Evolutionary conservation across 2,329 filamentous ascomycete genomes (phyloP).

Genomic region (Chalaropsis ovoidea): DNA sequence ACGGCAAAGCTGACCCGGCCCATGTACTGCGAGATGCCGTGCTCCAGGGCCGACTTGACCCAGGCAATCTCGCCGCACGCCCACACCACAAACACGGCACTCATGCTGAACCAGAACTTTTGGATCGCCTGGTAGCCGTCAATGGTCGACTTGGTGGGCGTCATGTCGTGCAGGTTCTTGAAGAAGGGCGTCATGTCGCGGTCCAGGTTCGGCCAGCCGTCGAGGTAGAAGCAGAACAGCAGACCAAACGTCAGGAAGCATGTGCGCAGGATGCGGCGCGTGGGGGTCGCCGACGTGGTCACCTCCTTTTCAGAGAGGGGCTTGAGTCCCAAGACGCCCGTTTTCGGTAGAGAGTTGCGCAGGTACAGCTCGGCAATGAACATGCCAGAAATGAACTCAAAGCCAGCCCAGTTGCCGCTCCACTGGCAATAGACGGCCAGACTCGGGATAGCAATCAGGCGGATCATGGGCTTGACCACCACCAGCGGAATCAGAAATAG

Average conservation of each 20-base stretch:
- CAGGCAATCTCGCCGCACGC: constrained; percentile 39
- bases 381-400: constrained; percentile 43
- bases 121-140: constrained; percentile 37
- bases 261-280: constrained; percentile 8
- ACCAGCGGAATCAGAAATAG: constrained; percentile 43
- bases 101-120: constrained; percentile 48
- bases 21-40: constrained; percentile 44
- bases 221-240: constrained; percentile 32
- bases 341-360: constrained; percentile 30
- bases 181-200: constrained; percentile 25
- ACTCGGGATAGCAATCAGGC: constrained; percentile 37
- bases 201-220: constrained; percentile 24
- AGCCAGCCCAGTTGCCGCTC: constrained; percentile 25
- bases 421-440: constrained; percentile 36
- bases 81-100: constrained; percentile 44
- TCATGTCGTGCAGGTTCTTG: constrained; percentile 43
- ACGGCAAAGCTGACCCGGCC: constrained; percentile 52
- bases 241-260: constrained; percentile 19
- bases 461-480: constrained; percentile 36
- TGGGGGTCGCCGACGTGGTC: neutral
- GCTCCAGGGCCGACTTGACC: constrained; percentile 45
- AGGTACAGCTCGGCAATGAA: constrained; percentile 46
- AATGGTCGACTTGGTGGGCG: constrained; percentile 41
- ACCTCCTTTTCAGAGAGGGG: neutral
- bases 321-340: constrained; percentile 16